These are phyloP conservation scores for Russula lepida DNA, from an alignment of 768 basidiomycete genomes.

Conservation along the genomic window DNA sequence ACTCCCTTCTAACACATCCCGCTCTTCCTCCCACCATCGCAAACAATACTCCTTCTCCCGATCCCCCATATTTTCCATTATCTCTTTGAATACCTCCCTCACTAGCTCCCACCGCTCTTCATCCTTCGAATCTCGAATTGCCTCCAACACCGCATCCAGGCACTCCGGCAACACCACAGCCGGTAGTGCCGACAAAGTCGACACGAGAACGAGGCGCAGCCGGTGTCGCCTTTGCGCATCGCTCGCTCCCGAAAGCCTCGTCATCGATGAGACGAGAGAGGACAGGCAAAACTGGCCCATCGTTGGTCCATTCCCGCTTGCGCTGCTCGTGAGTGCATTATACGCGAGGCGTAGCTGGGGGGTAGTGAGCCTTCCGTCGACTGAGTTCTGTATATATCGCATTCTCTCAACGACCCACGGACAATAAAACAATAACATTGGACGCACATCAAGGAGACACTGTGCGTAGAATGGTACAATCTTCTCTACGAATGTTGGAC, in stretches of 20 bases:
- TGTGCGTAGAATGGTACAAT: constrained; percentile 68
- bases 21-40: constrained; percentile 59
- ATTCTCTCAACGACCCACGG: not conserved
- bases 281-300: constrained; percentile 63
- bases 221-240: constrained; percentile 36
- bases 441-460: constrained; percentile 59
- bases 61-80: constrained; percentile 58
- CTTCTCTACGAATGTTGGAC: constrained; percentile 37
- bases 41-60: constrained; percentile 58
- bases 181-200: constrained; percentile 56
- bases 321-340: constrained; percentile 58
- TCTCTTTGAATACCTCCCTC: constrained; percentile 52
- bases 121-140: constrained; percentile 26
- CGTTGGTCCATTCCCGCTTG: constrained; percentile 33
- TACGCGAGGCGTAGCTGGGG: constrained; percentile 68
- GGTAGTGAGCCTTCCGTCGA: constrained; percentile 49
- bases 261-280: constrained; percentile 20
- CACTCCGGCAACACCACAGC: constrained; percentile 45
- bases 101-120: constrained; percentile 38
- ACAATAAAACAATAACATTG: not conserved
- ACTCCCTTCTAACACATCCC: not conserved
- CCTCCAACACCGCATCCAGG: constrained; percentile 40
- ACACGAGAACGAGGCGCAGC: constrained; percentile 56
- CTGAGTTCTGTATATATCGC: constrained; percentile 45
- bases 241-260: constrained; percentile 9